Evolutionary conservation across 257 asterid species (phyloP).

Genomic region (Nicotiana paniculata): DNA sequence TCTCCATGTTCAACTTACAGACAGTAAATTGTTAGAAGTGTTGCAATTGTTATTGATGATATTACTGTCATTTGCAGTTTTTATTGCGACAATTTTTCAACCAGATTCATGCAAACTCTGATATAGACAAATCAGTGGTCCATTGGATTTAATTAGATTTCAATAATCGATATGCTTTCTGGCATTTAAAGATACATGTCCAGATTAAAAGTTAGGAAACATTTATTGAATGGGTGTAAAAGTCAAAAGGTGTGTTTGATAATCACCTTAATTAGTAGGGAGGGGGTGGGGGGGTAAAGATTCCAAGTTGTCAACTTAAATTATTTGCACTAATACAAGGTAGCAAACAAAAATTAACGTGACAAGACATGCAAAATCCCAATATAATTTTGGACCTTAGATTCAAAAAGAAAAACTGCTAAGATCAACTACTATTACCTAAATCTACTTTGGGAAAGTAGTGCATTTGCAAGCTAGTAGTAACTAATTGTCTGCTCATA

Average conservation of each 20-base stretch:
- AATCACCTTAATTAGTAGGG: not conserved
- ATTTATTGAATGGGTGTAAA: not conserved
- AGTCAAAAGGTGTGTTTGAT: not conserved
- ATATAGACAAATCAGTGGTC: not conserved
- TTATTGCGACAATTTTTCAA: not conserved
- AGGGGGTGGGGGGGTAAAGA: not conserved
- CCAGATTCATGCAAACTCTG: not conserved
- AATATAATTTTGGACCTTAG: not conserved
- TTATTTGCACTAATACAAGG: not conserved
- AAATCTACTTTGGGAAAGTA: not conserved
- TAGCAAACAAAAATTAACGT: not conserved
- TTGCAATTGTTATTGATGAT: not conserved
- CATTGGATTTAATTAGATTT: not conserved
- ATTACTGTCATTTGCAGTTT: not conserved
- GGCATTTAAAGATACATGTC: not conserved
- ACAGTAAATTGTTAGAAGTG: not conserved
- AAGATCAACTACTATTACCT: not conserved
- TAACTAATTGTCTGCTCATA: not conserved
- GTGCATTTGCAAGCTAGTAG: not conserved
- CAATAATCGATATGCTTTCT: not conserved
- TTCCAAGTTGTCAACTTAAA: conserved; percentile 3
- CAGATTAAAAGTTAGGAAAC: not conserved
- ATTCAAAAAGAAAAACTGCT: not conserved
- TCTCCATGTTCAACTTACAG: too few relatives aligned
- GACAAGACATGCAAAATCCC: not conserved